Base-by-base conservation (phyloP, 768 basidiomycete genomes). In the Punctularia strigosozonata region DNA sequence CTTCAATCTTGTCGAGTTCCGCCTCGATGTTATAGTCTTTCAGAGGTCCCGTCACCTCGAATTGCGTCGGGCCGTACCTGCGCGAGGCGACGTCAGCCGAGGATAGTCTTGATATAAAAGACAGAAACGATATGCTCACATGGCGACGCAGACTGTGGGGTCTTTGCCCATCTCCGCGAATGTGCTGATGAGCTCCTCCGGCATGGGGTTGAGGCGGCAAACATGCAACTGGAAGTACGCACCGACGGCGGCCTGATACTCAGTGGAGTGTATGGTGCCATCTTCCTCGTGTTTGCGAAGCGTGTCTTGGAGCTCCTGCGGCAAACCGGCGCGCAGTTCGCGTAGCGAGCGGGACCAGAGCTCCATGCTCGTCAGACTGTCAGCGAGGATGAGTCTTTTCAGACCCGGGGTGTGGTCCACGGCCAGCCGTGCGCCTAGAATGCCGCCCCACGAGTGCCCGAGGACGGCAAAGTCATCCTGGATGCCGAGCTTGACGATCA, bases 401-500 rank as follows among this genome's bases (percentile, higher is more conserved):
- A 64, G 49, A 2, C 63, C 60, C 3, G 63, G 59, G 18, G 51
- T 52, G 60, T 52, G 5, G 7, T 32, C 33, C 12, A 50, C 44
- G 17, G 50, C 46, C 39, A 44, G 50, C 38, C 43, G 36, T 30
- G 65, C 53, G 10, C 53, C 68, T 13, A 77, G 60, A 75, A 77
- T 55, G 37, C 55, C 50, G 59, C 68, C 44, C 56, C 61, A 50
- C 46, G 68, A 54, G 54, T 68, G 61, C 4, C 68, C 76, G 31
- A 61, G 50, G 1, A 67, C 42, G 25, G 55, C 51, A 46, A 67
- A 77, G 23, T 57, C 50, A 25, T 62, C 65, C 20, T 63, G 43
- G 41, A 75, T 63, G 2, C 53, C 61, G 36, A 76, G 56, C 50
- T 71, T 61, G 12, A 36, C 23, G 32, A 76, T 45, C 6, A 75